These are phyloP conservation scores for Alternaria dauci DNA, from an alignment of 2,329 filamentous ascomycete genomes.

Conservation along the genomic window DNA sequence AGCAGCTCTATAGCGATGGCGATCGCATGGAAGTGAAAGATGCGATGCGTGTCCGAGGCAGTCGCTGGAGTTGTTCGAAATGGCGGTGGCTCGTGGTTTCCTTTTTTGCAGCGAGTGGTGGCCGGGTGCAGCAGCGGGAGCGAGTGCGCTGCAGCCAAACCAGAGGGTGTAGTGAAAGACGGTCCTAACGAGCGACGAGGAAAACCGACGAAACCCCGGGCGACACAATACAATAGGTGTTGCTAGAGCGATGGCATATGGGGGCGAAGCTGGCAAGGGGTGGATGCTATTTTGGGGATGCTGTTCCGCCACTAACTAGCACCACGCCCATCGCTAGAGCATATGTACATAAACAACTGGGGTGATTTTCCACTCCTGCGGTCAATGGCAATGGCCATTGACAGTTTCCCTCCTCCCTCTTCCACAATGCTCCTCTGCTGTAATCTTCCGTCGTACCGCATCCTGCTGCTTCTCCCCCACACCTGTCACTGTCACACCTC, in stretches of 20 bases:
- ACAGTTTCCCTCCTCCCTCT: neutral
- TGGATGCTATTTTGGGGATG: conserved; percentile 25
- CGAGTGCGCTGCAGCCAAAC: conserved; percentile 16
- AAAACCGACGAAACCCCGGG: conserved; percentile 13
- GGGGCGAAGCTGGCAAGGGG: conserved; percentile 14
- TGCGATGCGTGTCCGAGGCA: conserved; percentile 4
- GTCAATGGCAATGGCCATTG: neutral
- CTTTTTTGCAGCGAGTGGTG: conserved; percentile 39
- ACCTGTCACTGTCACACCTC: conserved; percentile 6
- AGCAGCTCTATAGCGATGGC: conserved; percentile 14
- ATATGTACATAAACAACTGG: conserved; percentile 3
- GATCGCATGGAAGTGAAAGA: neutral
- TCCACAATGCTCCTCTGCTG: neutral
- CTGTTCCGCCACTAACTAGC: conserved; percentile 11
- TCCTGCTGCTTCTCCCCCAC: neutral
- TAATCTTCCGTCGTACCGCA: neutral
- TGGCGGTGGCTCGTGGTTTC: conserved; percentile 13
- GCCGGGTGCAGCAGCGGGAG: conserved; percentile 33
- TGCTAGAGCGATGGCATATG: conserved; percentile 27
- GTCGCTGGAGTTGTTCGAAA: neutral
- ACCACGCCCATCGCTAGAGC: conserved; percentile 15
- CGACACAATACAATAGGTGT: conserved; percentile 24
- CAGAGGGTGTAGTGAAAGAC: conserved; percentile 12
- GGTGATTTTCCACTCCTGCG: neutral
- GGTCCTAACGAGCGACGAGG: conserved; percentile 34